Evolutionary conservation across 129 eudicot genomes (phyloP).

Genomic region (Helichrysum umbraculigerum): DNA sequence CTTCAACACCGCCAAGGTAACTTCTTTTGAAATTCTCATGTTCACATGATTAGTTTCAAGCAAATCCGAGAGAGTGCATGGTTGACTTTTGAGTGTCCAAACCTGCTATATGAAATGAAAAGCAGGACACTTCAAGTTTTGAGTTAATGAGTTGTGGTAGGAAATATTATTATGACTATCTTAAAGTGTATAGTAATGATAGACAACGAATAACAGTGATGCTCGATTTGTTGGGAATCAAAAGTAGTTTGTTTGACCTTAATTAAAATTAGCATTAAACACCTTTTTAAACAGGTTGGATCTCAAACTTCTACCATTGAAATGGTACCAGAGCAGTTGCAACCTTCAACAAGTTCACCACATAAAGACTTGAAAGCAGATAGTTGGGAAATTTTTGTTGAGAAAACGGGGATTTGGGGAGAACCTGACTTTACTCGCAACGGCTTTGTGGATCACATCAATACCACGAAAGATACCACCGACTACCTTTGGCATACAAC

Average conservation of each 20-base stretch:
- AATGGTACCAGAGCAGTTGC: conserved; percentile 70
- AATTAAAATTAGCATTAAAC: not conserved
- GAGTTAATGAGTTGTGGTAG: not conserved
- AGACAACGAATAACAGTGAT: not conserved
- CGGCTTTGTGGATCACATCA: conserved; percentile 93
- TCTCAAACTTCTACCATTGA: conserved; percentile 69
- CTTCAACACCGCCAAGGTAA: conserved; percentile 92
- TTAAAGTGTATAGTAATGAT: not conserved
- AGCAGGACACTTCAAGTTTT: not conserved
- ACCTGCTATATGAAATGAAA: conserved; percentile 2
- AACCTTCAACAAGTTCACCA: conserved; percentile 49
- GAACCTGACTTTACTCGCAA: conserved; percentile 59
- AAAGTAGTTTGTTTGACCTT: conserved; percentile 22
- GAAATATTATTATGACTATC: not conserved
- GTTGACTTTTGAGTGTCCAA: conserved; percentile 20
- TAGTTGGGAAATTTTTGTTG: conserved; percentile 72
- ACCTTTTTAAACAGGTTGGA: conserved; percentile 52
- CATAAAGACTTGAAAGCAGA: conserved; percentile 51
- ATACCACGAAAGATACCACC: conserved; percentile 88
- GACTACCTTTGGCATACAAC: conserved; percentile 98
- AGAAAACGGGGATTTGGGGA: conserved; percentile 80
- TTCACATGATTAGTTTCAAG: not conserved
- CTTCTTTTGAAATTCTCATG: not conserved
- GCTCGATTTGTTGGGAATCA: not conserved
- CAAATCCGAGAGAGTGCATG: not conserved